Percentiles rank a stretch among this genome's conserved stretches.
phyloP scores from a whole-genome alignment of 352 stramenopile genomes.

The Phytophthora sansomeana region DNA sequence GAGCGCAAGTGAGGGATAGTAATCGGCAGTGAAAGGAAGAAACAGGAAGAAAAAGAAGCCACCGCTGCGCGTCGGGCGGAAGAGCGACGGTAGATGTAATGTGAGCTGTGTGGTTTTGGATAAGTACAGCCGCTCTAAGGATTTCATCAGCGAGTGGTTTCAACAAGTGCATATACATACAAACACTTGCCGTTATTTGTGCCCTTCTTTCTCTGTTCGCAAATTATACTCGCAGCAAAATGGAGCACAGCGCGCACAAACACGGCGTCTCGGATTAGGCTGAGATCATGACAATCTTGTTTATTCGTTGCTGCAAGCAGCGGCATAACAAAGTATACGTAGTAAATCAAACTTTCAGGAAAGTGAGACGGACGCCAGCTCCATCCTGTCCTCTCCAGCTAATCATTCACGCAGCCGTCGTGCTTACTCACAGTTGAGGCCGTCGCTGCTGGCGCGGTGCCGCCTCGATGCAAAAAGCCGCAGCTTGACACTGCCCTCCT shows the following conservation, averaged over 20 bases:
- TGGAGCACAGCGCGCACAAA: constrained; percentile 8
- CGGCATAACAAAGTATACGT: constrained; percentile 18
- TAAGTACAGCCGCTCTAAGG: constrained; percentile 35
- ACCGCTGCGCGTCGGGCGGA: constrained; percentile 20
- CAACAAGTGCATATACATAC: constrained; percentile 9
- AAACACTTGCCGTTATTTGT: not conserved
- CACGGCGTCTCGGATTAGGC: not conserved
- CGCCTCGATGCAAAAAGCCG: constrained; percentile 11
- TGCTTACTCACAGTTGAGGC: constrained; percentile 26
- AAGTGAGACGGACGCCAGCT: constrained; percentile 15
- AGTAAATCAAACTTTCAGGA: constrained; percentile 38
- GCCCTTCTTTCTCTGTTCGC: not conserved
- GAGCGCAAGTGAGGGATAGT: constrained; percentile 15
- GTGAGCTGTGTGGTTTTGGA: constrained; percentile 49
- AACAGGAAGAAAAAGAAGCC: constrained; percentile 29
- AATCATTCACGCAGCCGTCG: constrained; percentile 23
- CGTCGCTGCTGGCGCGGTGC: constrained; percentile 5
- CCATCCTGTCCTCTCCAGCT: constrained; percentile 25
- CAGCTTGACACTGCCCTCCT: constrained; percentile 8
- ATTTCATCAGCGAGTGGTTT: constrained; percentile 26
- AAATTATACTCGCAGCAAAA: constrained; percentile 1
- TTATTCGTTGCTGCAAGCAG: constrained; percentile 25
- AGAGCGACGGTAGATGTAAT: constrained; percentile 39
- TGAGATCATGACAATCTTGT: constrained; percentile 26
- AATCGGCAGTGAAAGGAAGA: constrained; percentile 26